Percentiles rank a stretch among this genome's conserved stretches.
These are phyloP conservation scores for Clohesyomyces aquaticus DNA, from an alignment of 495 filamentous ascomycete species.

Conservation along the genomic window DNA sequence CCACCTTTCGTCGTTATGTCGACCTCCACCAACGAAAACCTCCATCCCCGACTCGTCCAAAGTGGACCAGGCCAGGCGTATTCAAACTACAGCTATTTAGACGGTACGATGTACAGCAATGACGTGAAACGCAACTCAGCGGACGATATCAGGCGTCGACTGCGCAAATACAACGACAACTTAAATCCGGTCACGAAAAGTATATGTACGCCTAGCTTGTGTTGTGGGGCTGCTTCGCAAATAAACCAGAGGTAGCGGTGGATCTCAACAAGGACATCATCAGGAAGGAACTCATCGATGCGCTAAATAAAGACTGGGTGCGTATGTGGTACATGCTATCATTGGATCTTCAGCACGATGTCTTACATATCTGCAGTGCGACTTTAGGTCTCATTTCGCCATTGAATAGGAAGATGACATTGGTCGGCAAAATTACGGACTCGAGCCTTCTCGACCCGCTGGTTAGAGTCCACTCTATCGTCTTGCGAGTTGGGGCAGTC, in stretches of 20 bases:
- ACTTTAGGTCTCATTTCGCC: neutral
- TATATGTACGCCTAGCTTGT: neutral
- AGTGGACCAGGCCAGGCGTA: neutral
- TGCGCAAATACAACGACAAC: neutral
- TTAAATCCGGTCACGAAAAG: neutral
- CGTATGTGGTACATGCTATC: too few species aligned
- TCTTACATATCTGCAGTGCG: neutral
- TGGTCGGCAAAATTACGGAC: neutral
- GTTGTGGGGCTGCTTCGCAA: neutral
- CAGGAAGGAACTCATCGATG: neutral
- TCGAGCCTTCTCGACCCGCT: neutral
- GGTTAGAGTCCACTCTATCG: neutral
- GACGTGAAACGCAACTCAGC: neutral
- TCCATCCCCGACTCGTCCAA: neutral
- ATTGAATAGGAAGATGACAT: constrained; percentile 7
- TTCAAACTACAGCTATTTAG: neutral
- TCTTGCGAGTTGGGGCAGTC: neutral
- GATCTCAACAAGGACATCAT: neutral
- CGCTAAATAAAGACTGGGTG: neutral
- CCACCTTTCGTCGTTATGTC: too few species aligned
- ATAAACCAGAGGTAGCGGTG: neutral
- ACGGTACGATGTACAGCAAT: neutral
- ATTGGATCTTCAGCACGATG: neutral
- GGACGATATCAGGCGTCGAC: neutral
- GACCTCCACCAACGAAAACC: neutral